These are phyloP conservation scores for Fraxinus nigra DNA, from an alignment of 305 asterid genomes.

Conservation along the genomic window DNA sequence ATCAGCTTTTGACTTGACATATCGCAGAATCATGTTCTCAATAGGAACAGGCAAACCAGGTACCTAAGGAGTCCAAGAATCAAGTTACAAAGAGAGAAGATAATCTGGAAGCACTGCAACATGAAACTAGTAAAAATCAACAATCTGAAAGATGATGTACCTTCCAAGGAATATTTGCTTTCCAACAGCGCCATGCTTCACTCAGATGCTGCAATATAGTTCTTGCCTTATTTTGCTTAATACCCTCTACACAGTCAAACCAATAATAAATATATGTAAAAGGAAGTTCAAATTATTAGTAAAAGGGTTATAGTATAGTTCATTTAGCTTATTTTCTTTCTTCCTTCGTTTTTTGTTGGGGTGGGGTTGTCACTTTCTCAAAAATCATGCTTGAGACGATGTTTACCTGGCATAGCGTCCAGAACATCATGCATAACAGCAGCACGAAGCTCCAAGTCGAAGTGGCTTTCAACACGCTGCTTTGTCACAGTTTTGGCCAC, in stretches of 20 bases:
- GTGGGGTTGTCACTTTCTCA: background rate
- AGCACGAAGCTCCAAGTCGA: conserved; percentile 99
- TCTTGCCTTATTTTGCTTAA: conserved; percentile 95
- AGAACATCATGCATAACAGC: conserved; percentile 99
- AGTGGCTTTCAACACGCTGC: conserved; percentile 99
- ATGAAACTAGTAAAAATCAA: conserved; percentile 1
- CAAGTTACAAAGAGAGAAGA: background rate
- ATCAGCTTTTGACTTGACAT: conserved; percentile 98
- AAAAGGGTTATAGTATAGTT: background rate
- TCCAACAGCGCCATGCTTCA: conserved; percentile 99
- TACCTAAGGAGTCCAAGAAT: conserved; percentile 41
- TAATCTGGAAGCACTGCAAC: background rate
- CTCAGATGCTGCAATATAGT: conserved; percentile 97
- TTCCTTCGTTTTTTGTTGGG: background rate
- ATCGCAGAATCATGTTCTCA: conserved; percentile 98
- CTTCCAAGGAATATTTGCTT: conserved; percentile 99
- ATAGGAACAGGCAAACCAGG: conserved; percentile 99
- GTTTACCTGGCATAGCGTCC: conserved; percentile 96
- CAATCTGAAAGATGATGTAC: conserved; percentile 30
- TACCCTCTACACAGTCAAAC: conserved; percentile 65
- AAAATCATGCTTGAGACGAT: conserved; percentile 2
- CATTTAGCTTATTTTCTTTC: background rate
- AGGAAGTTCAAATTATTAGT: background rate
- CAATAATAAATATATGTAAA: background rate
- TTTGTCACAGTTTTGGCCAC: conserved; percentile 99